Evolutionary conservation across 179 eudicot genomes (phyloP), one percentile per base, ranked within the genome.

Genomic region (Carnegiea gigantea): DNA sequence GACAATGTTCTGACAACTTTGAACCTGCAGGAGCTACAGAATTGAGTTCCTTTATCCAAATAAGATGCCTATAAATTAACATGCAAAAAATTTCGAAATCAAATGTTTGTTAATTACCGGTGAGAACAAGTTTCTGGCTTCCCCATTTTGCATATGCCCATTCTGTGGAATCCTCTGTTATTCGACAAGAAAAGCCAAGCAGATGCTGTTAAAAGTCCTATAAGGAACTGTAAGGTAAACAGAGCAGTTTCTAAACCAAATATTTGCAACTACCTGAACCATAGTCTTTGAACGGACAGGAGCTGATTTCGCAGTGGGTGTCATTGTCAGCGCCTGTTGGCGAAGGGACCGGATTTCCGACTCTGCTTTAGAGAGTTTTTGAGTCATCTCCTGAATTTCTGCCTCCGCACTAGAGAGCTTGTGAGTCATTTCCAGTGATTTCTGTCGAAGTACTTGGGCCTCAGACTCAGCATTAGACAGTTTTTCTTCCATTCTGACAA

Each of bases 321-420:
- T 92, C 92, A 97, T 93, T 59, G 98, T 88, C 80, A 97, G 85
- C 73, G 99, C 97, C 90, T 97, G 98, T 81, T 95, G 99, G 82
- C 99, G 98, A 78, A 97, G 94, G 23, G 91, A 90, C 89, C 93
- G 98, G 89, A 94, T 93, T 90, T 97, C 99, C 17, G 98, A 97
- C 80, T 92, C 99, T 65, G 85, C 87, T 83, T 95, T 93, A 24
- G 93, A 89, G 73, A 97, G 92, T 83, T 93, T 97, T 83, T 92
- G 95, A 26, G 86, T 62, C 86, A 86, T 80, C 72, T 86, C 82
- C 78, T 86, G 80, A 46, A 86, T 86, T 81, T 83, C 86, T 60
- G 88, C 57, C 77, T 86, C 86, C 17, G 88, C 88, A 74, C 80
- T 80, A 49, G 88, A 86, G 40, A 86, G 88, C 67, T 83, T 86